Evolutionary conservation across 2,329 filamentous ascomycete species (phyloP), one percentile per base, ranked within the genome.

Genomic region (Helminthosporium solani): DNA sequence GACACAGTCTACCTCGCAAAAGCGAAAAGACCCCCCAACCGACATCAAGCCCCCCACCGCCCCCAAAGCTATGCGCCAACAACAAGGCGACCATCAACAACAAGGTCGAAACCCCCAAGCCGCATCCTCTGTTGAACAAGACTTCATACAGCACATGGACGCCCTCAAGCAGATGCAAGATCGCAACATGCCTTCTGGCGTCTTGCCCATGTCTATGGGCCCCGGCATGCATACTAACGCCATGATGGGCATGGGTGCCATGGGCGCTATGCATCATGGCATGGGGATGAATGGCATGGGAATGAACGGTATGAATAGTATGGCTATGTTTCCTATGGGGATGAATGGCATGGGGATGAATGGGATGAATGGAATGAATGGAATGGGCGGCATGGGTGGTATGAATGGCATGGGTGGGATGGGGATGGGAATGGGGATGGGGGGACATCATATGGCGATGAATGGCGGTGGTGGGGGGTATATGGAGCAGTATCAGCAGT

Each of bases 11-110:
- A n/a, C n/a, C n/a, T n/a, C n/a, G n/a, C n/a, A 88, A 73, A 99
- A 97, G 74, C 84, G 94, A 18, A 81, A 87, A 9, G 50, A 60
- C n/a, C 90, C 90, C 12, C 89, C 92, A 28, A 86, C 90, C 42
- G 78, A 83, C 25, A 71, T 79, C 43, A 71, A 71, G 39, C 73
- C 71, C 15, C 69, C 70, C 7, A 71, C 71, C 3, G 74, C 71
- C 11, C 75, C 76, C 9, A 71, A 73, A 40, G 74, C 72, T 12
- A 75, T 73, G 72, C 70, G 70, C 33, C 61, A 66, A 34, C 68
- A 56, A 59, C 65, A 57, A 50, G 64, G n/a, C n/a, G n/a, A n/a
- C n/a, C n/a, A n/a, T n/a, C n/a, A 66, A 52, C 70, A 66, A 58
- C 45, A 56, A 37, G n/a, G n/a, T n/a, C n/a, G n/a, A n/a, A n/a